A percentile compares a stretch with the other conserved stretches of the same genome.
Evolutionary conservation across 140 eudicot species (phyloP).

Genomic region (Ambrosia hybrid): DNA sequence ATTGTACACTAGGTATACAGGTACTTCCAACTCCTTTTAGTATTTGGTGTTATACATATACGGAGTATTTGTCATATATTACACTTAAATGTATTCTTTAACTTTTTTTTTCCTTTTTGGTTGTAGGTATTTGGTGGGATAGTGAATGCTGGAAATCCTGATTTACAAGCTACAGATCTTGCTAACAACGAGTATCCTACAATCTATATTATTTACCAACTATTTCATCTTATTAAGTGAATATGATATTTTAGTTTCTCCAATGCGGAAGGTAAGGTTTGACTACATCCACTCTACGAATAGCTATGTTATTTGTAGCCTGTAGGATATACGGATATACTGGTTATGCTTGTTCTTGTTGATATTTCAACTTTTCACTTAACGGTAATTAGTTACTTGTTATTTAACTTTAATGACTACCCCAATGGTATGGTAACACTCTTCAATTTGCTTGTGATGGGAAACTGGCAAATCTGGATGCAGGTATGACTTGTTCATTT

Average conservation of each 20-base stretch:
- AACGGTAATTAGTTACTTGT: no score
- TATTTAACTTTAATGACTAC: no score
- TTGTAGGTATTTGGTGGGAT: constrained; percentile 86
- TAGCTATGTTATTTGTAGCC: no score
- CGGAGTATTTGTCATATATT: neutral
- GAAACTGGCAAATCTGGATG: no score
- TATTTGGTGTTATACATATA: neutral
- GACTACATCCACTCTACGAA: no score
- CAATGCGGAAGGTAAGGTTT: no score
- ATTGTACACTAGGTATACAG: constrained; percentile 91
- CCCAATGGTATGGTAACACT: no score
- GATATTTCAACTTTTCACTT: no score
- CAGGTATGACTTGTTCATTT: no score
- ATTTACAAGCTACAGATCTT: constrained; percentile 68
- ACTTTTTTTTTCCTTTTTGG: neutral
- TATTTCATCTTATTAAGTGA: neutral
- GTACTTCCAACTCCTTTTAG: constrained; percentile 29
- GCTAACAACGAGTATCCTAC: constrained; percentile 88
- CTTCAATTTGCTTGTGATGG: no score
- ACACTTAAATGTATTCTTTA: neutral
- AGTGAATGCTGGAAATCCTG: constrained; percentile 80
- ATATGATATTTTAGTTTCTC: neutral
- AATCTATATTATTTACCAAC: neutral
- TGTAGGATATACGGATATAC: no score
- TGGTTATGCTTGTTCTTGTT: no score